A percentile compares a stretch with the other conserved stretches of the same genome.
phyloP scores from a whole-genome alignment of 2,329 filamentous ascomycete species.

The Colletotrichum cereale region DNA sequence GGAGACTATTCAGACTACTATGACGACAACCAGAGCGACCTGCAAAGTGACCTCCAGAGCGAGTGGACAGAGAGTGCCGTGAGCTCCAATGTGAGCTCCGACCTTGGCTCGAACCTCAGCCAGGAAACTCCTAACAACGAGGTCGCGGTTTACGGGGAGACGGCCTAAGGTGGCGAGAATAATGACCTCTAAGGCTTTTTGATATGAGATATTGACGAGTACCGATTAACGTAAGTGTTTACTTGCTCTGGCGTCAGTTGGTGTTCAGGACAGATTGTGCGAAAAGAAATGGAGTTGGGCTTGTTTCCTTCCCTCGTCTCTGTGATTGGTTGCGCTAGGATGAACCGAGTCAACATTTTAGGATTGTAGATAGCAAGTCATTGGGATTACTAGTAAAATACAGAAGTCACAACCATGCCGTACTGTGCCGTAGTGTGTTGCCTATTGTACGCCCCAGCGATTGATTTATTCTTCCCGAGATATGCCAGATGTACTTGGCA shows the following conservation, averaged over 20 bases:
- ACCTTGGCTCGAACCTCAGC: constrained; percentile 25
- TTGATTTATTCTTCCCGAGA: neutral
- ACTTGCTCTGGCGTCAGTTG: constrained; percentile 1
- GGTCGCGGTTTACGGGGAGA: constrained; percentile 52
- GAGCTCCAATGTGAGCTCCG: constrained; percentile 25
- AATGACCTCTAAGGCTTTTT: neutral
- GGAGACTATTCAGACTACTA: constrained; percentile 50
- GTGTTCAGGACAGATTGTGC: constrained; percentile 24
- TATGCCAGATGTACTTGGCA: neutral
- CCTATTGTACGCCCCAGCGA: neutral
- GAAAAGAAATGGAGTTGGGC: neutral
- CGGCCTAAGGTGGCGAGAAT: constrained; percentile 13
- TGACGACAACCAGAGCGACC: constrained; percentile 48
- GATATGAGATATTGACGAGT: neutral
- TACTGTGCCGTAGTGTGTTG: neutral
- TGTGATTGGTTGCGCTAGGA: constrained; percentile 13
- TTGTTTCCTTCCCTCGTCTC: constrained; percentile 28
- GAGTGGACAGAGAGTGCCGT: constrained; percentile 63
- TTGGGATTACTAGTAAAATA: constrained; percentile 6
- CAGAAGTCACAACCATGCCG: neutral
- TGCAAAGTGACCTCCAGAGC: constrained; percentile 50
- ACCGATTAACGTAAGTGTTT: neutral
- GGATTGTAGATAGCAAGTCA: constrained; percentile 8
- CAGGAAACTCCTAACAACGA: constrained; percentile 42
- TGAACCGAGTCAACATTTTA: constrained; percentile 1